A percentile compares a stretch with the other conserved stretches of the same genome.
These are phyloP conservation scores for Albifimbria verrucaria DNA, from an alignment of 2,329 filamentous ascomycete genomes.

Conservation along the genomic window DNA sequence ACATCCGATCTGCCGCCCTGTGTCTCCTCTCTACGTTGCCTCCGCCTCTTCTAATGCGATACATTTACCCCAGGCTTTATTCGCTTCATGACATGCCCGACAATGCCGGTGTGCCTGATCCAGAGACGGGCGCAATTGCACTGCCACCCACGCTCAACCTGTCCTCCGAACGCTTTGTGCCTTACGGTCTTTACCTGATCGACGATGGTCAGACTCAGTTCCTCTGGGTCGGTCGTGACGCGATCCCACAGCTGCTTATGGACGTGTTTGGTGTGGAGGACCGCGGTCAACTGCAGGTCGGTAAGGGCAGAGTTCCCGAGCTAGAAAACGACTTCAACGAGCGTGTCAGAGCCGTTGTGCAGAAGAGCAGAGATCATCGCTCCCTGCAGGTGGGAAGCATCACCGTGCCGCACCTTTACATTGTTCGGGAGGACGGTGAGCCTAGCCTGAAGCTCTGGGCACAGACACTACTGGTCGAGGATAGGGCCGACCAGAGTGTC, in stretches of 20 bases:
- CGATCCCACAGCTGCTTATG: slow-evolving; percentile 79
- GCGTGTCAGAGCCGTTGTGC: slow-evolving; percentile 81
- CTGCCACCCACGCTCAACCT: slow-evolving; percentile 83
- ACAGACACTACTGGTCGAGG: slow-evolving; percentile 91
- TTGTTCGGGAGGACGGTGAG: slow-evolving; percentile 93
- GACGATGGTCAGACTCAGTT: slow-evolving; percentile 98
- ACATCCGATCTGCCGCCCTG: slow-evolving; percentile 88
- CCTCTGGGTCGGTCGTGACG: slow-evolving; percentile 91
- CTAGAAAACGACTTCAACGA: slow-evolving; percentile 97
- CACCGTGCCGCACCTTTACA: slow-evolving; percentile 85
- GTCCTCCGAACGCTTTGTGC: slow-evolving; percentile 80
- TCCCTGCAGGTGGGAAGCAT: slow-evolving; percentile 89
- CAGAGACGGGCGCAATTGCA: slow-evolving; percentile 81
- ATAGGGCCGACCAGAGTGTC: slow-evolving; percentile 89
- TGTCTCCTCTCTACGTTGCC: slow-evolving; percentile 93
- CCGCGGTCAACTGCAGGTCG: slow-evolving; percentile 79
- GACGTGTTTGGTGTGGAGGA: slow-evolving; percentile 92
- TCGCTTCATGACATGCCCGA: slow-evolving; percentile 96
- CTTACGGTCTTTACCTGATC: slow-evolving; percentile 92
- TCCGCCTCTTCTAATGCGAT: slow-evolving; percentile 84
- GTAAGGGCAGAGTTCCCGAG: slow-evolving; percentile 82
- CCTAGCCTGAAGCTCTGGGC: slow-evolving; percentile 95
- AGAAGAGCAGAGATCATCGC: slow-evolving; percentile 87
- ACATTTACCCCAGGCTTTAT: slow-evolving; percentile 83
- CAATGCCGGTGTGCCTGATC: slow-evolving; percentile 80